Conservation (phyloP, 148 eudicot genomes). For the Dysphania ambrosioides region DNA sequence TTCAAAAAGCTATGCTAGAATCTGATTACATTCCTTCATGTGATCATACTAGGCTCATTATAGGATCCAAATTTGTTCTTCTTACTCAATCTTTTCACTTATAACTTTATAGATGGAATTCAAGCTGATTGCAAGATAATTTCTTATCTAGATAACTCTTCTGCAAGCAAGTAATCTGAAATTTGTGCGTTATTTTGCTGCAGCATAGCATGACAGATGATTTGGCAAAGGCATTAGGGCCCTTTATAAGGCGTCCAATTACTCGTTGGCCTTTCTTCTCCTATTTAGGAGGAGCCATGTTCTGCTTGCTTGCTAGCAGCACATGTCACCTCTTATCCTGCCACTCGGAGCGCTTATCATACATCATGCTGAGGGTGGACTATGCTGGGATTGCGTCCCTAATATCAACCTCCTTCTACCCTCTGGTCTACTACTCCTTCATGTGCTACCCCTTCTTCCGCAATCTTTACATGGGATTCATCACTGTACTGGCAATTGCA, state of each 20-base stretch:
- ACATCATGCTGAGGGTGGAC: constrained; percentile 81
- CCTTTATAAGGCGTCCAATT: constrained; percentile 60
- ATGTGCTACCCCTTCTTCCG: constrained; percentile 91
- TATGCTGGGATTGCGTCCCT: constrained; percentile 94
- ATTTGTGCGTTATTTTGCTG: constrained; percentile 9
- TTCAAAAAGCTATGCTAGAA: too few species aligned
- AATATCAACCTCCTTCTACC: constrained; percentile 90
- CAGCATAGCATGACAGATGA: constrained; percentile 70
- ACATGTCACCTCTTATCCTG: constrained; percentile 82
- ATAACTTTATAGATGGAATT: background rate
- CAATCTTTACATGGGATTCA: constrained; percentile 78
- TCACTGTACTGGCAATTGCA: constrained; percentile 65
- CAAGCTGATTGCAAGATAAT: background rate
- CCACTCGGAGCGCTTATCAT: constrained; percentile 72
- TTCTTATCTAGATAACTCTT: too few species aligned
- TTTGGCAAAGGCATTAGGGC: constrained; percentile 62
- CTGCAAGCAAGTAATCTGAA: background rate
- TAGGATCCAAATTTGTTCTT: background rate
- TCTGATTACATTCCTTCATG: too few species aligned
- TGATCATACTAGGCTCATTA: too few species aligned
- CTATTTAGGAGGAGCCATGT: constrained; percentile 96
- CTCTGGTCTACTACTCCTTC: constrained; percentile 92
- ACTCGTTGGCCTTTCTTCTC: constrained; percentile 95
- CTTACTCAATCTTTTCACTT: background rate
- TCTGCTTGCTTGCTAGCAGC: constrained; percentile 86